Conservation (phyloP, 345 rosid genomes). For the Bretschneidera sinensis region DNA sequence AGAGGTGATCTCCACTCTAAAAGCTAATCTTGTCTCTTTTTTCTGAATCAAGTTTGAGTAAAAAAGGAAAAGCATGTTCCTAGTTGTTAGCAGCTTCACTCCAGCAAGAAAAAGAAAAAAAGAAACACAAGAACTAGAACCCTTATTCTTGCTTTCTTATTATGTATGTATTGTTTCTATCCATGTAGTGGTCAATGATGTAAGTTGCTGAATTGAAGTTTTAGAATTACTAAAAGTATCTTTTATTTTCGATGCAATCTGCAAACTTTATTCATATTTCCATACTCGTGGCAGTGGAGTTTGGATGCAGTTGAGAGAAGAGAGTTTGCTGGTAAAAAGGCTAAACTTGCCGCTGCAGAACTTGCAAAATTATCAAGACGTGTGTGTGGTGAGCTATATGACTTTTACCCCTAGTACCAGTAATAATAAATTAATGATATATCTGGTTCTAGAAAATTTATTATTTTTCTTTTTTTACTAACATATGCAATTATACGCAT, state of each 20-base stretch:
- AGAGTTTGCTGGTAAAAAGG: constrained; percentile 84
- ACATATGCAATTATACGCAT: no score
- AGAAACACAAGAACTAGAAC: no score
- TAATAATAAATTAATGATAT: no score
- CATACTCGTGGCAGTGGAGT: constrained; percentile 52
- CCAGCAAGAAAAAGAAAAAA: neutral
- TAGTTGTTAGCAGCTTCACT: neutral
- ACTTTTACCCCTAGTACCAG: neutral
- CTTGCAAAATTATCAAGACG: constrained; percentile 74
- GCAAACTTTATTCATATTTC: neutral
- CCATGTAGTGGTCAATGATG: no score
- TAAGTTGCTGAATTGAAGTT: no score
- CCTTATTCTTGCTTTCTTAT: no score
- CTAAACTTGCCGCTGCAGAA: constrained; percentile 93
- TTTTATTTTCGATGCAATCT: neutral
- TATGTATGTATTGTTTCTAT: no score
- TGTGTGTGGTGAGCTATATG: constrained; percentile 55
- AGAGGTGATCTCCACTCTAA: constrained; percentile 38
- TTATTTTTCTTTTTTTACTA: no score
- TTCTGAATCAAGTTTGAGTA: neutral
- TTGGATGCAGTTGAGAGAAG: constrained; percentile 70
- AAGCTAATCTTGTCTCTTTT: neutral
- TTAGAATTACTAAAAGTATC: neutral
- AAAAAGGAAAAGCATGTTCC: neutral
- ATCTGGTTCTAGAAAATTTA: no score